phyloP scores from a whole-genome alignment of 768 basidiomycete genomes.

The Tephrocybe sp. region DNA sequence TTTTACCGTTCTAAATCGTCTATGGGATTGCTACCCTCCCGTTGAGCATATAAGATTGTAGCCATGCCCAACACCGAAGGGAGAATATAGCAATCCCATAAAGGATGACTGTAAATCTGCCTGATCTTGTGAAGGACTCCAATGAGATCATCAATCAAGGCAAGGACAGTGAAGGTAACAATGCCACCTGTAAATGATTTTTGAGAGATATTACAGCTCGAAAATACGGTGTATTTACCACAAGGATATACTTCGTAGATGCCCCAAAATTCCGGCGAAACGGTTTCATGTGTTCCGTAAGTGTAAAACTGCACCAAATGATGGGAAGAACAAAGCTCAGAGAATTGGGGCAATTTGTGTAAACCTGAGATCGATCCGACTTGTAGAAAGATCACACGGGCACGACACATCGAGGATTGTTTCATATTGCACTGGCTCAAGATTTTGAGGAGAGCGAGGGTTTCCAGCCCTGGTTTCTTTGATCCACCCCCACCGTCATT shows the following conservation, averaged over 20 bases:
- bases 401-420: conserved; percentile 32
- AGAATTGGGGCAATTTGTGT: conserved; percentile 46
- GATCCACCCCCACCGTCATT: conserved; percentile 28
- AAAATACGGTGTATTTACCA: conserved; percentile 39
- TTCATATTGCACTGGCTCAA: conserved; percentile 41
- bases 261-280: conserved; percentile 52
- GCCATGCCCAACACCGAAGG: conserved; percentile 63
- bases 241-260: conserved; percentile 64
- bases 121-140: conserved; percentile 46
- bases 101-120: conserved; percentile 54
- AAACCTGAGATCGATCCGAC: conserved; percentile 51
- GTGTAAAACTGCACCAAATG: conserved; percentile 57
- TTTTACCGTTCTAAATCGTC: conserved; percentile 37
- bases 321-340: conserved; percentile 40
- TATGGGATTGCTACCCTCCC: conserved; percentile 36
- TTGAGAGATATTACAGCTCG: neutral
- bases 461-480: conserved; percentile 37
- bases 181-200: conserved; percentile 53
- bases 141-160: conserved; percentile 50
- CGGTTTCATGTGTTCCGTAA: conserved; percentile 60
- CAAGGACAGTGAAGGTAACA: conserved; percentile 67
- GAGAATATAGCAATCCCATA: conserved; percentile 67
- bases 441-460: conserved; percentile 36
- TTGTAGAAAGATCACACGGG: conserved; percentile 63
- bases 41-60: conserved; percentile 32